These are phyloP conservation scores for Talaromyces marneffei DNA, from an alignment of 2,329 filamentous ascomycete species.

Conservation along the genomic window DNA sequence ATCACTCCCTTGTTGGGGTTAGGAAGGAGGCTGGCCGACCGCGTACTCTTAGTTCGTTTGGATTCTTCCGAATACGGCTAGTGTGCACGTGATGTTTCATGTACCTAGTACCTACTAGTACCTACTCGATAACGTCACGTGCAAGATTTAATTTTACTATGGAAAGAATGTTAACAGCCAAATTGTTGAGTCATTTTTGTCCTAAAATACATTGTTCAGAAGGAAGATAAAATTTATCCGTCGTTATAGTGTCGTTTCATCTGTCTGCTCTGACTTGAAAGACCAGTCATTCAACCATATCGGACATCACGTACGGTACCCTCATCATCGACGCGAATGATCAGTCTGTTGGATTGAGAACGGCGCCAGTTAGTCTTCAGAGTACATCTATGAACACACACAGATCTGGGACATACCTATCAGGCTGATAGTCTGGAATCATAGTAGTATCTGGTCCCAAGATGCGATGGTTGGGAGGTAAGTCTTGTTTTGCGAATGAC, in stretches of 20 bases:
- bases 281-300: conserved; percentile 26
- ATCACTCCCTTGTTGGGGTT: conserved; percentile 2
- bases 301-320: conserved; percentile 41
- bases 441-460: conserved; percentile 34
- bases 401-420: conserved; percentile 28
- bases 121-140: background rate
- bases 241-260: background rate
- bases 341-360: conserved; percentile 29
- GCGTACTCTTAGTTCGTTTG: conserved; percentile 11
- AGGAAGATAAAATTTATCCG: background rate
- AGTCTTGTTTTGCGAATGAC: conserved; percentile 43
- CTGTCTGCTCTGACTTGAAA: background rate
- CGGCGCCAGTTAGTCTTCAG: background rate
- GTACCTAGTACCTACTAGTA: background rate
- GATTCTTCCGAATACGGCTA: conserved; percentile 15
- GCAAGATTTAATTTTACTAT: background rate
- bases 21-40: conserved; percentile 12
- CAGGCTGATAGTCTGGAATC: conserved; percentile 39
- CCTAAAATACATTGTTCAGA: background rate
- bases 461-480: conserved; percentile 41
- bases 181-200: background rate
- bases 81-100: background rate
- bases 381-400: background rate
- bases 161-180: background rate
- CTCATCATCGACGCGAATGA: conserved; percentile 40